Evolutionary conservation across 2,329 filamentous ascomycete genomes (phyloP).

Genomic region (Claviceps humidiphila): DNA sequence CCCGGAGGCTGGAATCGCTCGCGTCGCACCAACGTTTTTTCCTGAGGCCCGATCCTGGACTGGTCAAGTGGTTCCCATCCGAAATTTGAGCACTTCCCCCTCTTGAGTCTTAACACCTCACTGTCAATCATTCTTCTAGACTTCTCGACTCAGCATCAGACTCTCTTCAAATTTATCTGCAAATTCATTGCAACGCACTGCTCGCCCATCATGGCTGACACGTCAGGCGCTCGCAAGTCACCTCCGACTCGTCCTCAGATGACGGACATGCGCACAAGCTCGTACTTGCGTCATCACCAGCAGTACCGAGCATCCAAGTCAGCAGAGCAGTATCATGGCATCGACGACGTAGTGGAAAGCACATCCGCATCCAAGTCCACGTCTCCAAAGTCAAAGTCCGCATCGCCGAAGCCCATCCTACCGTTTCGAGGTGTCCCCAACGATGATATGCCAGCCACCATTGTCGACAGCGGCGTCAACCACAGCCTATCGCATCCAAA

Average conservation of each 20-base stretch:
- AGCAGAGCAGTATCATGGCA: constrained; percentile 44
- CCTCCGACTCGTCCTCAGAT: constrained; percentile 33
- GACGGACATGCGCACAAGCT: constrained; percentile 40
- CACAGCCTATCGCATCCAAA: constrained; percentile 51
- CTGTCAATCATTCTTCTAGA: not conserved
- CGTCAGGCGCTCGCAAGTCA: constrained; percentile 18
- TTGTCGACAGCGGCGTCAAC: constrained; percentile 48
- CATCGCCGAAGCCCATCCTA: constrained; percentile 28
- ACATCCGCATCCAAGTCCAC: constrained; percentile 24
- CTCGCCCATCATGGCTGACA: constrained; percentile 19
- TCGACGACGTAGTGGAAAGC: constrained; percentile 52
- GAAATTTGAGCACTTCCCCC: not conserved
- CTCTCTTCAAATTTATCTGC: not conserved
- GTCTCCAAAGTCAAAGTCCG: constrained; percentile 23
- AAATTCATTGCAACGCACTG: not conserved
- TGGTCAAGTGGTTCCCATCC: too few relatives aligned
- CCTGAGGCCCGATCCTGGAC: not conserved
- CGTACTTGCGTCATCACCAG: constrained; percentile 49
- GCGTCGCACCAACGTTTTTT: constrained; percentile 1
- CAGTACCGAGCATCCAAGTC: constrained; percentile 45
- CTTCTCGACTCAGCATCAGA: not conserved
- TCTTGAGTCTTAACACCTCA: not conserved
- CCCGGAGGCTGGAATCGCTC: not conserved
- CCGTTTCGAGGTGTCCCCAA: constrained; percentile 49
- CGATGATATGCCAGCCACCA: constrained; percentile 42